Conservation (phyloP, 2,329 filamentous ascomycete genomes). For the Apiospora koreana region DNA sequence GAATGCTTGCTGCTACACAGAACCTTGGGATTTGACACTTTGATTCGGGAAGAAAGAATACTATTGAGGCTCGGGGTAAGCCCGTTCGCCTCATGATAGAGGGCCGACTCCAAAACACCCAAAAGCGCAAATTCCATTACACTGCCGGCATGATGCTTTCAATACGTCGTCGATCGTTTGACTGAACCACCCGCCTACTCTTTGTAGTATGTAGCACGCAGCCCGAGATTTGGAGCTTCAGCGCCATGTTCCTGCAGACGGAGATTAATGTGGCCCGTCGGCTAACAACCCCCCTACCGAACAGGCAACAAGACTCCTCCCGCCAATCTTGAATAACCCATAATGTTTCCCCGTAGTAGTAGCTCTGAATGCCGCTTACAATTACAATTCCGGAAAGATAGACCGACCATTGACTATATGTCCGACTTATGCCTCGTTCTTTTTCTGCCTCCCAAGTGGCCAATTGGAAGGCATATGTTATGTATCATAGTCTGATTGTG, state of each 20-base stretch:
- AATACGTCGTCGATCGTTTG: neutral
- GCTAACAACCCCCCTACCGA: neutral
- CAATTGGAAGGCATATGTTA: neutral
- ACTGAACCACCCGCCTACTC: neutral
- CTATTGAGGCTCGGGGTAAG: neutral
- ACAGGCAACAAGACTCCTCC: neutral
- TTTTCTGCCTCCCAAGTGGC: neutral
- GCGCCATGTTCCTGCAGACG: constrained; percentile 7
- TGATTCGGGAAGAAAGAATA: neutral
- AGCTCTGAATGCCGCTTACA: neutral
- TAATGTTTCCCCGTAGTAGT: neutral
- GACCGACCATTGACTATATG: neutral
- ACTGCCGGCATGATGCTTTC: neutral
- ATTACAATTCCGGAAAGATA: neutral
- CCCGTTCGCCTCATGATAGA: neutral
- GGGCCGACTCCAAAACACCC: neutral
- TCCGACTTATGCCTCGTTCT: neutral
- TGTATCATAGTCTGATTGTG: neutral
- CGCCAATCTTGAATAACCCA: neutral
- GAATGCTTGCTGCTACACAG: neutral
- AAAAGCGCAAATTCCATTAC: neutral
- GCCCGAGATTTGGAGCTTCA: constrained; percentile 4
- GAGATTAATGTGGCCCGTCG: constrained; percentile 8
- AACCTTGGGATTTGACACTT: neutral
- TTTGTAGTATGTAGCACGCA: neutral